phyloP scores from a whole-genome alignment of 805 yeast species.

The Kluyveromyces dobzhanskii region DNA sequence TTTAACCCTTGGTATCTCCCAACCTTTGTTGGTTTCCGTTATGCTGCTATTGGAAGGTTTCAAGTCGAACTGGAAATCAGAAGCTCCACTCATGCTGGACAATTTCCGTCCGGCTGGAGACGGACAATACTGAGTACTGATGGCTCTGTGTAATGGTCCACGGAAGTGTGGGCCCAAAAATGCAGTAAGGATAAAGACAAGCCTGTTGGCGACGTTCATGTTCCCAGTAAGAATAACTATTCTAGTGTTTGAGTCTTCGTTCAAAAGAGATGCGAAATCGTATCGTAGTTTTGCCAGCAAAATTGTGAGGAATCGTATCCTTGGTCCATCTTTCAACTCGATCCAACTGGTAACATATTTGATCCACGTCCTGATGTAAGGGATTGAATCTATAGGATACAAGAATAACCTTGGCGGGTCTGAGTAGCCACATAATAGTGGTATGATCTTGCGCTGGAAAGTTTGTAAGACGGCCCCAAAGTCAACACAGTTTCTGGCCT shows the following conservation, averaged over 20 bases:
- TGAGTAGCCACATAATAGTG: conserved; percentile 23
- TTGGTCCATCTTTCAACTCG: conserved; percentile 36
- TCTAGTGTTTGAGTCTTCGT: conserved; percentile 33
- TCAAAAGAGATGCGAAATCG: conserved; percentile 16
- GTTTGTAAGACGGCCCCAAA: conserved; percentile 18
- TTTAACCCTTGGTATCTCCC: conserved; percentile 33
- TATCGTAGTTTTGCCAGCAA: conserved; percentile 22
- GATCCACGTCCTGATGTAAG: conserved; percentile 32
- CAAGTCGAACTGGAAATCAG: conserved; percentile 2
- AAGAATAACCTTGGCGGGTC: conserved; percentile 32
- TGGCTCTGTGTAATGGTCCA: conserved; percentile 8
- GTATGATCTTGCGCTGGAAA: conserved; percentile 25
- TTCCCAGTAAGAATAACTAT: conserved; percentile 52
- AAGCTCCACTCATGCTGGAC: neutral
- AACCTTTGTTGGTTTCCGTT: conserved; percentile 22
- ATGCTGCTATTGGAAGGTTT: neutral
- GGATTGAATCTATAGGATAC: conserved; percentile 23
- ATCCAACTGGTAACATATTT: conserved; percentile 34
- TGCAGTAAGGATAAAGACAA: conserved; percentile 46
- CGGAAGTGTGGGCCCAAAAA: conserved; percentile 33
- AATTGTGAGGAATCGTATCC: conserved; percentile 21
- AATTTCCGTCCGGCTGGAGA: neutral
- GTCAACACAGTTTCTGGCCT: conserved; percentile 13
- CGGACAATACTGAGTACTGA: conserved; percentile 10
- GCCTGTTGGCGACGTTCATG: conserved; percentile 51